Evolutionary conservation across 2,329 filamentous ascomycete species (phyloP), one percentile per base, ranked within the genome.

Genomic region (Thyridium curvatum): DNA sequence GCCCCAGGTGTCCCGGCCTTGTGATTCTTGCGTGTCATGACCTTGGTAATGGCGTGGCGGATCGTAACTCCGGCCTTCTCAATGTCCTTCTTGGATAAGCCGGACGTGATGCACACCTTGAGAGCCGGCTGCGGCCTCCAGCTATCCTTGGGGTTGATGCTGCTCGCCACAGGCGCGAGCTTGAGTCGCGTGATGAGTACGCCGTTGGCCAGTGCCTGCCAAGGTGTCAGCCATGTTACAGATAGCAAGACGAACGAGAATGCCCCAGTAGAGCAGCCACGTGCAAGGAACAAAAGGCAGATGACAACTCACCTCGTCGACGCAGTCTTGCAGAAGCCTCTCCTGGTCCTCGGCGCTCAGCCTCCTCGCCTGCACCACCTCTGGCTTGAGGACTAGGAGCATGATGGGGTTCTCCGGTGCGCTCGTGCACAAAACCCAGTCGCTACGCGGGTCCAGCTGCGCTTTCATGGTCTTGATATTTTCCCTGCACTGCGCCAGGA

Each of bases 31-130:
- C 76, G 69, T 15, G 75, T 79, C 73, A 98, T 80, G 44, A 97
- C 80, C 66, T 95, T 96, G 37, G 90, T 94, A 49, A 97, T 86
- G 12, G 93, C 91, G 64, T 96, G 90, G 43, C 91, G 75, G 49
- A 98, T 90, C 9, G 78, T 82, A 8, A 83, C 80, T 12, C 90
- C 93, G 1, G 93, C 88, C 69, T 94, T 95, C 66, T 98, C 94
- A 39, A 90, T 85, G 61, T 98, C 93, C 68, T 94, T 96, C 70
- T 86, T 94, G 17, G 86, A 85, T 45, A 98, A 68, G 2, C 86
- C 93, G 5, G 79, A 86, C 0, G 90, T 95, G 39, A 96, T 72
- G 56, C 91, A 97, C 12, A 97, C 78, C 65, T 97, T 96, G 45
- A 98, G 72, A 1, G 88, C 87, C 9, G 93, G 87, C 50, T 77